Percentiles rank a stretch among this genome's conserved stretches.
These are phyloP conservation scores for Agastache rugosa DNA, from an alignment of 257 asterid genomes.

Conservation along the genomic window DNA sequence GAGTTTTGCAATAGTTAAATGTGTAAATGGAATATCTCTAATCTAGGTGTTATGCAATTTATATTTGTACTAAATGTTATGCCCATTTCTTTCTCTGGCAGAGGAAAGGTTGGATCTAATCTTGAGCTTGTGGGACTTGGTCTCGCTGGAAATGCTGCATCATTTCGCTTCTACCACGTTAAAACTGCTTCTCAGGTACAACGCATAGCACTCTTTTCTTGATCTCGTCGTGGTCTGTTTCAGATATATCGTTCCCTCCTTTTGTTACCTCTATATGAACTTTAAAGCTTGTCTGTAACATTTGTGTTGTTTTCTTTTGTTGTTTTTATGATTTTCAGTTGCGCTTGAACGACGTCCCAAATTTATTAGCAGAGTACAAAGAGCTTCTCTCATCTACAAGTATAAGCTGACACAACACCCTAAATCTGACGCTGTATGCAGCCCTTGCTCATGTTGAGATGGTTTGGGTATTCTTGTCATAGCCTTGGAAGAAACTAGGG, in stretches of 20 bases:
- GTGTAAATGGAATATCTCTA: not conserved
- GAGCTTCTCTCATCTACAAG: constrained; percentile 51
- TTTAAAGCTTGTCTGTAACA: not conserved
- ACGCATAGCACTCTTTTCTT: constrained; percentile 19
- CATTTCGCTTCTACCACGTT: constrained; percentile 69
- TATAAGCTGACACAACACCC: constrained; percentile 36
- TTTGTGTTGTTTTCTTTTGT: not conserved
- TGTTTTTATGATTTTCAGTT: constrained; percentile 51
- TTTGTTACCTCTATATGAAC: not conserved
- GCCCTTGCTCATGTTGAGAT: not conserved
- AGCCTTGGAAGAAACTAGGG: not conserved
- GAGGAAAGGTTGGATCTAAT: constrained; percentile 63
- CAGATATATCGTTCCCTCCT: not conserved
- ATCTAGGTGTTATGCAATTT: not conserved
- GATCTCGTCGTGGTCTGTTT: constrained; percentile 13
- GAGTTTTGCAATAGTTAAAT: not conserved
- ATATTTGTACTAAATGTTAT: not conserved
- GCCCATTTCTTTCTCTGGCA: constrained; percentile 44
- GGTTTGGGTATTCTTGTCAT: not conserved
- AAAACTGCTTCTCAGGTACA: constrained; percentile 81
- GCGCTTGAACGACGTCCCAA: constrained; percentile 75
- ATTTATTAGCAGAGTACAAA: constrained; percentile 75
- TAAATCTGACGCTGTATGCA: not conserved
- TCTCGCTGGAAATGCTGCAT: constrained; percentile 50
- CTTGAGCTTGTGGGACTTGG: constrained; percentile 50